Conservation (phyloP, 2,329 filamentous ascomycete species). For the Coniochaeta sp. region DNA sequence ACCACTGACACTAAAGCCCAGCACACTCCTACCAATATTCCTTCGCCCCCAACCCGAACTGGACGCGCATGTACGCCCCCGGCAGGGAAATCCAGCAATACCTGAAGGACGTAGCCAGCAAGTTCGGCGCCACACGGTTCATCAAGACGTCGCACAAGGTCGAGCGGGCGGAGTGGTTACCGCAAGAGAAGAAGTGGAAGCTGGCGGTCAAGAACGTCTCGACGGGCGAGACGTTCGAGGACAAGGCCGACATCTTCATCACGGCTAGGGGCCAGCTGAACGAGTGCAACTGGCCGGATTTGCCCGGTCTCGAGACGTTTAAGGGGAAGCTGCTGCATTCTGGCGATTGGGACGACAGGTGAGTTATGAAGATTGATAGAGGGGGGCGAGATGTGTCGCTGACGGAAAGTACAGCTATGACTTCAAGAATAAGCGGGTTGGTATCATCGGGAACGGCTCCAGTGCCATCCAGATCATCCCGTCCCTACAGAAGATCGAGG, state of each 20-base stretch:
- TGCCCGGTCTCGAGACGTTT: conserved; percentile 14
- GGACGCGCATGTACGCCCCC: conserved; percentile 44
- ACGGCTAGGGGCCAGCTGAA: neutral
- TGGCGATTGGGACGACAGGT: conserved; percentile 14
- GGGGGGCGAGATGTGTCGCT: neutral
- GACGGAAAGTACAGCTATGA: conserved; percentile 1
- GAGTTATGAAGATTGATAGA: neutral
- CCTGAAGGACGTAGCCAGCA: conserved; percentile 37
- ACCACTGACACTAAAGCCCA: conserved; percentile 8
- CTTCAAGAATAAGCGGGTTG: conserved; percentile 15
- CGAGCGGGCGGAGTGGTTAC: conserved; percentile 32
- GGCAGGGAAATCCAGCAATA: conserved; percentile 40
- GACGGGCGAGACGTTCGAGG: neutral
- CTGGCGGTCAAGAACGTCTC: neutral
- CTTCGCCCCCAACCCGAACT: conserved; percentile 47
- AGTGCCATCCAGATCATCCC: conserved; percentile 21
- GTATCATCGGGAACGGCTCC: conserved; percentile 21
- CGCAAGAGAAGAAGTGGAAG: conserved; percentile 30
- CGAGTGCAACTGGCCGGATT: conserved; percentile 10
- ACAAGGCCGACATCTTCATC: neutral
- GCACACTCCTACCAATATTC: conserved; percentile 49
- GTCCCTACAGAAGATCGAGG: conserved; percentile 11
- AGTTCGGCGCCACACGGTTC: conserved; percentile 37
- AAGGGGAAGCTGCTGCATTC: conserved; percentile 17
- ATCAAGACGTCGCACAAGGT: conserved; percentile 36